These are phyloP conservation scores for Clarkia xantiana DNA, from an alignment of 345 rosid genomes.

Conservation along the genomic window DNA sequence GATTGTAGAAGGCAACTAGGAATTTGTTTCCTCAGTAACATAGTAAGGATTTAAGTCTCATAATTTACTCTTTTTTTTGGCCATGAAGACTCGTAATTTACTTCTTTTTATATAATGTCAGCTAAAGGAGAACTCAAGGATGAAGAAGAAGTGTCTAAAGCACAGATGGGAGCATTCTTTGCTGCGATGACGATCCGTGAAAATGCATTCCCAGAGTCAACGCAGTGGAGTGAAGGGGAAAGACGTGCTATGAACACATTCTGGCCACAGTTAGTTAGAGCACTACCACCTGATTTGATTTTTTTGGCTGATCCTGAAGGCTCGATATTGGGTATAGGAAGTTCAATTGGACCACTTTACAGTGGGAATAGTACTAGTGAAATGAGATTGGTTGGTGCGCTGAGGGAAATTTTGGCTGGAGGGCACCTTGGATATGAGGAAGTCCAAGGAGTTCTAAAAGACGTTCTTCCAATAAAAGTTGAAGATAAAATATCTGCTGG, in stretches of 20 bases:
- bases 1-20: no score
- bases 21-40: no score
- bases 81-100: no score
- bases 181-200: slow-evolving; percentile 91
- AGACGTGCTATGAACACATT: slow-evolving; percentile 51
- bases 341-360: slow-evolving; percentile 61
- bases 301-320: slow-evolving; percentile 97
- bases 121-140: slow-evolving; percentile 65
- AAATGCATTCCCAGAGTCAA: slow-evolving; percentile 75
- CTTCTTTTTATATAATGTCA: slow-evolving; percentile 8
- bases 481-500: slow-evolving; percentile 34
- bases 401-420: slow-evolving; percentile 89
- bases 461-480: slow-evolving; percentile 56
- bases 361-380: slow-evolving; percentile 55
- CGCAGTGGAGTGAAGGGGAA: slow-evolving; percentile 97
- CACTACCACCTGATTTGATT: slow-evolving; percentile 64
- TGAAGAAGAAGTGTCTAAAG: slow-evolving; percentile 67
- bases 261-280: slow-evolving; percentile 69
- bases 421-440: slow-evolving; percentile 94
- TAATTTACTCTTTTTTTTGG: background rate
- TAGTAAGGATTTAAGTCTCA: no score
- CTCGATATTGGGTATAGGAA: slow-evolving; percentile 60
- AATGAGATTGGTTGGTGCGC: slow-evolving; percentile 92
- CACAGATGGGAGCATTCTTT: slow-evolving; percentile 94
- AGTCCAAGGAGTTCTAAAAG: slow-evolving; percentile 76